Evolutionary conservation across 305 asterid genomes (phyloP).

Genomic region (Solanum hybrid): DNA sequence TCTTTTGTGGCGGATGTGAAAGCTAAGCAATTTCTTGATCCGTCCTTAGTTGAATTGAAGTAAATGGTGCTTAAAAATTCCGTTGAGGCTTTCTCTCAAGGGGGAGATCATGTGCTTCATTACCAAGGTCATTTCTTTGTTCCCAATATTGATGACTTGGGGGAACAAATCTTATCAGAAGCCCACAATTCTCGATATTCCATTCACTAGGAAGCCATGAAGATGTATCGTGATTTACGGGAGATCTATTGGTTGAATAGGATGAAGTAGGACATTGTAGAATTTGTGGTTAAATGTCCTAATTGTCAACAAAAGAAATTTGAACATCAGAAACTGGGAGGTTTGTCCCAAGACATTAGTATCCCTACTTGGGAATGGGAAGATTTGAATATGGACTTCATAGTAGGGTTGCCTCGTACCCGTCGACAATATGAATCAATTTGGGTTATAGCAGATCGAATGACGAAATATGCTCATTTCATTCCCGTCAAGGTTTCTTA

Average conservation of each 20-base stretch:
- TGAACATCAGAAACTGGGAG: neutral
- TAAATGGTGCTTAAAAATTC: neutral
- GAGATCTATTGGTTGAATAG: neutral
- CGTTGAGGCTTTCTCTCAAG: neutral
- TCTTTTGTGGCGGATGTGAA: neutral
- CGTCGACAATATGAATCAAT: neutral
- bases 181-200: neutral
- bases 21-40: neutral
- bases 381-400: neutral
- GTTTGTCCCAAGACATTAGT: neutral
- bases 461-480: neutral
- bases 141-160: neutral
- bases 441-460: neutral
- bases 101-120: neutral
- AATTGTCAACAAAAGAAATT: neutral
- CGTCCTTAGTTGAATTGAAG: neutral
- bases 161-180: neutral
- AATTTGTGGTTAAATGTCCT: neutral
- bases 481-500: neutral
- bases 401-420: neutral
- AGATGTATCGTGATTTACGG: neutral
- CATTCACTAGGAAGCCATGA: neutral
- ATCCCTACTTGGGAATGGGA: neutral
- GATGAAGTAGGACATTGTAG: neutral
- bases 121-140: neutral